These are phyloP conservation scores for Cladobotryum mycophilum DNA, from an alignment of 2,329 filamentous ascomycete species.

Conservation along the genomic window DNA sequence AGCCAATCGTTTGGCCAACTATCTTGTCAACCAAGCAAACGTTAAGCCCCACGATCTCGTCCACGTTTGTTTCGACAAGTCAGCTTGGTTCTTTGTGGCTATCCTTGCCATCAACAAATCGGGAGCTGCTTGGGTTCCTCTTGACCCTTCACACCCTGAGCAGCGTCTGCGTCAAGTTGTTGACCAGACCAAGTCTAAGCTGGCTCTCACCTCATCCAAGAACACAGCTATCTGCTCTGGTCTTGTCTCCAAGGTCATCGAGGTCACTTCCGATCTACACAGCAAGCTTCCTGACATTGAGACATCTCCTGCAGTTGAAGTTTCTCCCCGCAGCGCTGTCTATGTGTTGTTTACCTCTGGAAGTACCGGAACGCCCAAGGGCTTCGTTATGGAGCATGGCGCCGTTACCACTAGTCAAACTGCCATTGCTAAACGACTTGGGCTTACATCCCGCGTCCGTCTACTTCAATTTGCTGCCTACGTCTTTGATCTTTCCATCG, in stretches of 20 bases:
- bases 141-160: constrained; percentile 5
- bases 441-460: neutral
- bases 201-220: too few species aligned
- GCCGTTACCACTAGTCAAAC: neutral
- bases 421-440: neutral
- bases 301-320: neutral
- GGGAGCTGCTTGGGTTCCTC: constrained; percentile 6
- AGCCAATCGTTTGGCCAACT: neutral
- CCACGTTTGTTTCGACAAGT: constrained; percentile 7
- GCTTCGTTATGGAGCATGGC: constrained; percentile 2
- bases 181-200: too few species aligned
- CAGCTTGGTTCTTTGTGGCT: constrained; percentile 1
- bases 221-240: constrained; percentile 2
- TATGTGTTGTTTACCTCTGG: constrained; percentile 10
- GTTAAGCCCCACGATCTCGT: constrained; percentile 2
- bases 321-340: neutral
- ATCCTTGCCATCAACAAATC: constrained; percentile 8
- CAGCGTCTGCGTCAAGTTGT: constrained; percentile 6
- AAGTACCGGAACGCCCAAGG: constrained; percentile 8
- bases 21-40: neutral
- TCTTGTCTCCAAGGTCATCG: neutral
- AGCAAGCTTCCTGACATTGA: neutral
- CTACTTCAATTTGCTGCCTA: constrained; percentile 14
- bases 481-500: constrained; percentile 12
- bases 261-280: neutral